These are phyloP conservation scores for Boletus reticuloceps DNA, from an alignment of 768 basidiomycete genomes.

Conservation along the genomic window DNA sequence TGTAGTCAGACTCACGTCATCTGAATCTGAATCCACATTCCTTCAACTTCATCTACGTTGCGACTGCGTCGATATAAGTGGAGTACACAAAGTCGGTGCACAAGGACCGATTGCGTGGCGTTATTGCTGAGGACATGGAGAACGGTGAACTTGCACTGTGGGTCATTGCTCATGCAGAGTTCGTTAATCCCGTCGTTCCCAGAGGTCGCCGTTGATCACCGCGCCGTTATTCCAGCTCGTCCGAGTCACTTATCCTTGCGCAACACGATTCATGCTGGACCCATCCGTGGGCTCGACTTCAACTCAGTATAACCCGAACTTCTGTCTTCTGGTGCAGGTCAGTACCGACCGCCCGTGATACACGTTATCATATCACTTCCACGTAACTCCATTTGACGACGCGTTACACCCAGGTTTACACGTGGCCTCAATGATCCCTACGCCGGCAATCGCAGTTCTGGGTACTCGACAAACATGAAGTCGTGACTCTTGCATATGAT, in stretches of 20 bases:
- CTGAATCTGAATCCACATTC: too few species aligned
- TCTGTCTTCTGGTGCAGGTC: too few species aligned
- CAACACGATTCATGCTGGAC: slow-evolving; percentile 88
- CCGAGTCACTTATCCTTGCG: slow-evolving; percentile 74
- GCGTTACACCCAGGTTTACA: slow-evolving; percentile 58
- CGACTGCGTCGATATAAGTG: too few species aligned
- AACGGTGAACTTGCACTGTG: slow-evolving; percentile 91
- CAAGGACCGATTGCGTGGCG: slow-evolving; percentile 47
- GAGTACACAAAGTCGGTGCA: slow-evolving; percentile 32
- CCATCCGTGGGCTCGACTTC: slow-evolving; percentile 93
- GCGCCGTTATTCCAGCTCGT: neutral
- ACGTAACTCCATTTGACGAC: slow-evolving; percentile 7
- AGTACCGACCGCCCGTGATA: slow-evolving; percentile 13
- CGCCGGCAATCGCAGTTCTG: slow-evolving; percentile 82
- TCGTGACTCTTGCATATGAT: slow-evolving; percentile 86
- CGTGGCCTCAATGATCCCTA: slow-evolving; percentile 88
- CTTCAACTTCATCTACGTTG: too few species aligned
- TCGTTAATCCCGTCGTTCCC: slow-evolving; percentile 30
- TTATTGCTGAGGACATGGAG: slow-evolving; percentile 95
- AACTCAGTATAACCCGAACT: too few species aligned
- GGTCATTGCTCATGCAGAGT: slow-evolving; percentile 78
- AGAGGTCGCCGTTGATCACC: slow-evolving; percentile 9
- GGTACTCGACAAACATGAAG: slow-evolving; percentile 96
- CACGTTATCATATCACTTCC: slow-evolving; percentile 14
- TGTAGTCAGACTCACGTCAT: too few species aligned